phyloP scores from a whole-genome alignment of 1,139 yeast genomes.

The Candida frijolesensis region DNA sequence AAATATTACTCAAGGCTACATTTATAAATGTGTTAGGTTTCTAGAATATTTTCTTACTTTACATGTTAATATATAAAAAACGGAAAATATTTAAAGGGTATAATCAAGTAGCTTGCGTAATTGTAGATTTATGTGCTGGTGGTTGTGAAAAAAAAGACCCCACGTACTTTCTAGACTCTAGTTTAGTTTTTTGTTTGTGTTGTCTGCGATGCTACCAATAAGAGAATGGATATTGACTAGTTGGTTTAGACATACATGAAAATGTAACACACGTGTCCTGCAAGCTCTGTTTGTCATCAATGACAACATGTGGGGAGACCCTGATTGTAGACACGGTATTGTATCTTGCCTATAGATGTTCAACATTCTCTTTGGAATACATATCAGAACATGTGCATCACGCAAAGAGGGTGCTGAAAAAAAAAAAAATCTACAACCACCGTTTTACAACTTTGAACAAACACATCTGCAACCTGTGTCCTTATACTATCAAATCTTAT shows the following conservation, averaged over 20 bases:
- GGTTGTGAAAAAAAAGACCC: background rate
- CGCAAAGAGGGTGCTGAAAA: background rate
- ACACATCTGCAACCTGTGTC: background rate
- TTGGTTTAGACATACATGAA: too few species aligned
- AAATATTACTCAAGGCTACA: conserved; percentile 10
- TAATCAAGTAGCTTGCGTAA: background rate
- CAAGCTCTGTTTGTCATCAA: too few species aligned
- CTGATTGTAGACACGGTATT: too few species aligned
- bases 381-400: background rate
- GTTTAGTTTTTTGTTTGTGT: background rate
- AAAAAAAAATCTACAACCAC: background rate
- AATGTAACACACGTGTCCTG: too few species aligned
- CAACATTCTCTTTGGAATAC: too few species aligned
- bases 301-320: too few species aligned
- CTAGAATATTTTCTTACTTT: conserved; percentile 13
- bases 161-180: background rate
- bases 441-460: background rate
- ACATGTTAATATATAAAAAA: conserved; percentile 12
- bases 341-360: too few species aligned
- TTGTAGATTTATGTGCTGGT: background rate
- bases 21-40: conserved; percentile 9
- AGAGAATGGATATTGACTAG: too few species aligned
- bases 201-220: background rate
- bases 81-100: conserved; percentile 10
- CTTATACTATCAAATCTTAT: background rate